Conservation (phyloP, 2,329 filamentous ascomycete species). For the Fusarium pseudograminearum region DNA sequence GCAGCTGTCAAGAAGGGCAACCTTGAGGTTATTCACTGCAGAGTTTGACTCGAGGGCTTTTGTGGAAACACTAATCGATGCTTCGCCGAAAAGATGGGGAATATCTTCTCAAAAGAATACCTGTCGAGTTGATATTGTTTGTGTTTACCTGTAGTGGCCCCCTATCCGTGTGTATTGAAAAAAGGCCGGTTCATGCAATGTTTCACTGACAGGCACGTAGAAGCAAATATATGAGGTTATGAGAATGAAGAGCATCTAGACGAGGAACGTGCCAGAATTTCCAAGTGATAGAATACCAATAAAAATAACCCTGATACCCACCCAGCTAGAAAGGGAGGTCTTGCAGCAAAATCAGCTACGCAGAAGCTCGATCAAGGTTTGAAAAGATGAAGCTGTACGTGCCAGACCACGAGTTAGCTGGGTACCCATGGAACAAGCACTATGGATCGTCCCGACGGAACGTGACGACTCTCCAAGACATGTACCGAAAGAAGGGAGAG, state of each 20-base stretch:
- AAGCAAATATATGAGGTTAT: neutral
- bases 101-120: neutral
- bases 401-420: constrained; percentile 4
- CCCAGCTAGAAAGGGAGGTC: neutral
- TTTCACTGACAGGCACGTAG: constrained; percentile 5
- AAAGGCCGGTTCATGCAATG: constrained; percentile 4
- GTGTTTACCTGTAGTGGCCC: neutral
- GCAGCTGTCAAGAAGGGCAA: constrained; percentile 12
- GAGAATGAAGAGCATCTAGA: neutral
- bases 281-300: no score
- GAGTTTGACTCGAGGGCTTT: constrained; percentile 10
- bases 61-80: constrained; percentile 6
- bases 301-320: neutral
- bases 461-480: constrained; percentile 24
- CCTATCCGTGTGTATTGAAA: constrained; percentile 11
- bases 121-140: neutral
- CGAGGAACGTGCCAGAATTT: neutral
- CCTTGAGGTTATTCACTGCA: constrained; percentile 14
- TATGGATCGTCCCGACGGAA: constrained; percentile 36
- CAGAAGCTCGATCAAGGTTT: constrained; percentile 2
- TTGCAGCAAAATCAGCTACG: neutral
- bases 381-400: constrained; percentile 9
- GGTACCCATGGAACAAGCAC: neutral
- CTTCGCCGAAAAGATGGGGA: neutral
- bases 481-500: constrained; percentile 17